Conservation (phyloP, 345 rosid genomes). For the Pelargonium nanum region DNA sequence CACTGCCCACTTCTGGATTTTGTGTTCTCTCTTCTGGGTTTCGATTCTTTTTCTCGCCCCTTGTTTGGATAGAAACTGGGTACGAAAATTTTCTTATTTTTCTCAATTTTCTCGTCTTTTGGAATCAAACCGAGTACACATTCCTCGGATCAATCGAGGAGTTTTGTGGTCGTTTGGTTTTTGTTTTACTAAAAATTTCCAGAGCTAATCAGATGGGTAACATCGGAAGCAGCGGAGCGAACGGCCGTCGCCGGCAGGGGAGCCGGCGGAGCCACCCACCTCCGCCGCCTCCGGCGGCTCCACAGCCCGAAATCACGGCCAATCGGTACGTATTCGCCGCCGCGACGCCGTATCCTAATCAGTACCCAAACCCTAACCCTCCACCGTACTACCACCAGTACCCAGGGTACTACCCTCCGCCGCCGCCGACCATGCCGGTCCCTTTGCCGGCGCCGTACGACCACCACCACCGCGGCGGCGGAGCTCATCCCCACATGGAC, state of each 20-base stretch:
- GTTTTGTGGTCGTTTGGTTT: no score
- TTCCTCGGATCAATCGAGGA: no score
- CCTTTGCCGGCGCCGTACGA: slow-evolving; percentile 60
- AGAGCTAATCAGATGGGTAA: slow-evolving; percentile 50
- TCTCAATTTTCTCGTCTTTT: background rate
- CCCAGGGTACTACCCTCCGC: slow-evolving; percentile 53
- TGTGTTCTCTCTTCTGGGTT: background rate
- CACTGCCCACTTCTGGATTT: background rate
- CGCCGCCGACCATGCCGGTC: slow-evolving; percentile 36
- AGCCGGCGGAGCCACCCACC: slow-evolving; percentile 36
- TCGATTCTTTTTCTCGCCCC: background rate
- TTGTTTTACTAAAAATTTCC: no score
- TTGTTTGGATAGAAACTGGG: background rate
- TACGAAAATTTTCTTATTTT: background rate
- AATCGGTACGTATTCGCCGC: slow-evolving; percentile 76
- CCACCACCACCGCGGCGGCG: slow-evolving; percentile 40
- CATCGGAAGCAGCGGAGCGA: slow-evolving; percentile 42
- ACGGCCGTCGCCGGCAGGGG: slow-evolving; percentile 43
- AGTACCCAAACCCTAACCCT: slow-evolving; percentile 39
- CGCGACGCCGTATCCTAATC: slow-evolving; percentile 74
- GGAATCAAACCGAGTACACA: background rate
- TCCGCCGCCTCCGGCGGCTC: slow-evolving; percentile 42
- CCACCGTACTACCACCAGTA: slow-evolving; percentile 47
- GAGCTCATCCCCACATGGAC: slow-evolving; percentile 27
- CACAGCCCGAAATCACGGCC: slow-evolving; percentile 60